A percentile compares a stretch with the other conserved stretches of the same genome.
Conservation (phyloP, 306 rosid genomes). For the Dryas octopetala region DNA sequence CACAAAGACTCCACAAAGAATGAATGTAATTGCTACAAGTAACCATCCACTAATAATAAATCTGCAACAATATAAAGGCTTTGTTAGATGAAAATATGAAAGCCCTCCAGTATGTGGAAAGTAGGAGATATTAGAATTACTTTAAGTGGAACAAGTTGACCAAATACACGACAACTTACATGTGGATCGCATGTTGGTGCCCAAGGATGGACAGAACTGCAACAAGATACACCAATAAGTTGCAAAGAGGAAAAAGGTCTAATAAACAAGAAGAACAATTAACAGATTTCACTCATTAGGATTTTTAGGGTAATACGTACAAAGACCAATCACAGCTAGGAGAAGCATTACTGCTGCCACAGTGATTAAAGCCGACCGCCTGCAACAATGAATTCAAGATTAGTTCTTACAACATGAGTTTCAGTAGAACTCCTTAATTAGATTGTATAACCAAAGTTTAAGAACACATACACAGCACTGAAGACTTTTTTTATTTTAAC, state of each 20-base stretch:
- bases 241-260: slow-evolving; percentile 8
- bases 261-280: background rate
- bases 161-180: slow-evolving; percentile 52
- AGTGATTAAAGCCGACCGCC: slow-evolving; percentile 68
- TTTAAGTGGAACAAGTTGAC: background rate
- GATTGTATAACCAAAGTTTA: slow-evolving; percentile 18
- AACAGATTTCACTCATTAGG: slow-evolving; percentile 2
- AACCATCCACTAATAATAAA: slow-evolving; percentile 92
- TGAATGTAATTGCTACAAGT: slow-evolving; percentile 77
- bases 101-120: background rate
- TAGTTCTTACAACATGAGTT: slow-evolving; percentile 22
- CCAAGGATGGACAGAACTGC: slow-evolving; percentile 80
- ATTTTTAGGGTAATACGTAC: slow-evolving; percentile 44
- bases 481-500: slow-evolving; percentile 60
- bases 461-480: slow-evolving; percentile 63
- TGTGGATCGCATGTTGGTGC: slow-evolving; percentile 79
- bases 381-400: slow-evolving; percentile 34
- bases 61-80: slow-evolving; percentile 52
- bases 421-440: slow-evolving; percentile 12
- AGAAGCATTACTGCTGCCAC: slow-evolving; percentile 87
- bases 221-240: slow-evolving; percentile 34
- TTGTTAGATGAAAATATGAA: slow-evolving; percentile 27
- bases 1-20: slow-evolving; percentile 87
- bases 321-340: slow-evolving; percentile 74
- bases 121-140: background rate